These are phyloP conservation scores for Podosphaera xanthii DNA, from an alignment of 2,329 filamentous ascomycete species.

Conservation along the genomic window DNA sequence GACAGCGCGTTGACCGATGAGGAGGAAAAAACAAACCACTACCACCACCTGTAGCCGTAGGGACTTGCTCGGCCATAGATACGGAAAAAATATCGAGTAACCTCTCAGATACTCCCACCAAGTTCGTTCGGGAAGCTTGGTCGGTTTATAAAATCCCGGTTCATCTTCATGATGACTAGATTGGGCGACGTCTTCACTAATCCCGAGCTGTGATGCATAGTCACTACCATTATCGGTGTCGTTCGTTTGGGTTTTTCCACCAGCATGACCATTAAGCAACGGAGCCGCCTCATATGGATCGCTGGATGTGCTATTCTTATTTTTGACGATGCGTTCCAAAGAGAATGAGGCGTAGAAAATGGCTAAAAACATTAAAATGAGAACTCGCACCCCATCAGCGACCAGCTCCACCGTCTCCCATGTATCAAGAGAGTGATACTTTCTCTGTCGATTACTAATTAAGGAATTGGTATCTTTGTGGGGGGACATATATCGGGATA, in stretches of 20 bases:
- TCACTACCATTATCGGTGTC: slow-evolving; percentile 20
- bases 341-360: slow-evolving; percentile 35
- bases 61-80: slow-evolving; percentile 81
- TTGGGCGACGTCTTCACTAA: slow-evolving; percentile 1
- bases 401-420: slow-evolving; percentile 45
- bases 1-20: slow-evolving; percentile 59
- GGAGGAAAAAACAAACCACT: slow-evolving; percentile 57
- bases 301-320: slow-evolving; percentile 3
- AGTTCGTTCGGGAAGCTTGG: slow-evolving; percentile 62
- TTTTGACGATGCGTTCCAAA: slow-evolving; percentile 12
- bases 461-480: slow-evolving; percentile 33
- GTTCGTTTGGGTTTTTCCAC: slow-evolving; percentile 9
- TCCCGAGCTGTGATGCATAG: background rate
- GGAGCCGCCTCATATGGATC: slow-evolving; percentile 33
- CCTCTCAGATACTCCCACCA: slow-evolving; percentile 94
- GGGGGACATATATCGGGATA: slow-evolving; percentile 41
- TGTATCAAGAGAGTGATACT: slow-evolving; percentile 17
- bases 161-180: slow-evolving; percentile 28
- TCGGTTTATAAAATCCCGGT: slow-evolving; percentile 68
- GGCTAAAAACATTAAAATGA: slow-evolving; percentile 31
- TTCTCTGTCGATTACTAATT: slow-evolving; percentile 17
- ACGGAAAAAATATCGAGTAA: slow-evolving; percentile 86
- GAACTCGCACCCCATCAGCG: slow-evolving; percentile 44
- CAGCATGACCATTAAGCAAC: slow-evolving; percentile 26
- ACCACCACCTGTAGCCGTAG: slow-evolving; percentile 54